Evolutionary conservation across 495 filamentous ascomycete species (phyloP).

Genomic region (Clavariopsis aquatica): DNA sequence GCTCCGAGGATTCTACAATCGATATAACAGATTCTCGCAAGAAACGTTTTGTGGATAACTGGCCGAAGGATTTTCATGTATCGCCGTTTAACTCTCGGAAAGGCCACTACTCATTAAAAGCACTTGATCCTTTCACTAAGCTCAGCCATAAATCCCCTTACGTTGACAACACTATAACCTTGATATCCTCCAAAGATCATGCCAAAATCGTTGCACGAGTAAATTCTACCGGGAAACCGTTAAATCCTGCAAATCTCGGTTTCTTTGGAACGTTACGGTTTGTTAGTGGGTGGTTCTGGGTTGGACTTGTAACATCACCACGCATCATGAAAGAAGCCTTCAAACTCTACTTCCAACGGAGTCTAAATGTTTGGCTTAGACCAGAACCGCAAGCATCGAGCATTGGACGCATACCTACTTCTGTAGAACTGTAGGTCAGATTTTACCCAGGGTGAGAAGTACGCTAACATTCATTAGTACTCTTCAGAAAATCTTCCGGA

Average conservation of each 20-base stretch:
- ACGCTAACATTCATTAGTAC: constrained; percentile 32
- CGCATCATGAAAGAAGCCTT: constrained; percentile 60
- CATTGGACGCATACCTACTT: constrained; percentile 52
- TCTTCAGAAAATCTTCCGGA: constrained; percentile 46
- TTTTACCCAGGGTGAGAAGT: background rate
- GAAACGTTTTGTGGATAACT: constrained; percentile 50
- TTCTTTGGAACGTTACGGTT: constrained; percentile 51
- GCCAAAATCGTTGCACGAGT: constrained; percentile 58
- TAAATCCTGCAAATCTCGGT: constrained; percentile 53
- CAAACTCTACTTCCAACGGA: constrained; percentile 54
- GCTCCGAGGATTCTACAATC: constrained; percentile 20
- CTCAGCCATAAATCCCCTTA: constrained; percentile 42
- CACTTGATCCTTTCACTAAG: constrained; percentile 56
- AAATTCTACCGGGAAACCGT: constrained; percentile 49
- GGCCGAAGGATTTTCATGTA: constrained; percentile 73
- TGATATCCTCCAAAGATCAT: constrained; percentile 57
- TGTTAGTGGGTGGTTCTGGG: constrained; percentile 61
- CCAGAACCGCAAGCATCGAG: constrained; percentile 58
- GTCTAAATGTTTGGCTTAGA: constrained; percentile 58
- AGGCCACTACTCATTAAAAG: constrained; percentile 58
- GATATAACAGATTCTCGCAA: background rate
- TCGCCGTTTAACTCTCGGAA: constrained; percentile 70
- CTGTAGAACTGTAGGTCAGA: constrained; percentile 44
- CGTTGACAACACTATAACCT: constrained; percentile 58
- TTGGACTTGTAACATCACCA: constrained; percentile 62